Conservation (phyloP, 2,329 filamentous ascomycete genomes). For the Botrytis fabae region DNA sequence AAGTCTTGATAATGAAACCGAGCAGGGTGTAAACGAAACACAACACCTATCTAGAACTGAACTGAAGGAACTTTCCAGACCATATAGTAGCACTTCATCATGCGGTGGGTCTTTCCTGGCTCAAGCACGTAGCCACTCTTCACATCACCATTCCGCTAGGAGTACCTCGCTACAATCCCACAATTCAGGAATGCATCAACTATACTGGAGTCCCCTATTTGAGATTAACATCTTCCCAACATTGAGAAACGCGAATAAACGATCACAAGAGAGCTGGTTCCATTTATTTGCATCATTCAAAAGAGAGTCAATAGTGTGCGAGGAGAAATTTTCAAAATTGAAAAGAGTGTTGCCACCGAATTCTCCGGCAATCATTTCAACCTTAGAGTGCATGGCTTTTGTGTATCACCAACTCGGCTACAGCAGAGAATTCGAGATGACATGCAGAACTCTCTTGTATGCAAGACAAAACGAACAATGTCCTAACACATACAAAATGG, state of each 20-base stretch:
- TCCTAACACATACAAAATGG: neutral
- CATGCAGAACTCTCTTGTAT: neutral
- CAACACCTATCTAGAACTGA: neutral
- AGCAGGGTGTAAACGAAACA: neutral
- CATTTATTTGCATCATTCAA: neutral
- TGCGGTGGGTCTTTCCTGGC: neutral
- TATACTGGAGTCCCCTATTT: neutral
- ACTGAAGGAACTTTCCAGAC: neutral
- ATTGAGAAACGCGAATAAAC: accelerated
- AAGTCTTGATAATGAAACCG: neutral
- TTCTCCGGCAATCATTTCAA: neutral
- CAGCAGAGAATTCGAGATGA: accelerated
- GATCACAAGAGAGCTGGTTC: neutral
- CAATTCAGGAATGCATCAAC: neutral
- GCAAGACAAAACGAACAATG: neutral
- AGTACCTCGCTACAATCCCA: neutral
- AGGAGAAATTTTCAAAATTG: neutral
- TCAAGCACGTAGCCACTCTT: neutral
- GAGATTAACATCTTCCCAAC: neutral
- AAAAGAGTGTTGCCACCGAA: neutral
- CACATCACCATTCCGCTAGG: accelerated
- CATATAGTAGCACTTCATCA: neutral
- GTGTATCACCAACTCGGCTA: neutral
- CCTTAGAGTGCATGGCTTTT: neutral
- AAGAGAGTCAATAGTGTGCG: accelerated